phyloP scores from a whole-genome alignment of 2,329 filamentous ascomycete species.

The Cucurbitaria berberidis region DNA sequence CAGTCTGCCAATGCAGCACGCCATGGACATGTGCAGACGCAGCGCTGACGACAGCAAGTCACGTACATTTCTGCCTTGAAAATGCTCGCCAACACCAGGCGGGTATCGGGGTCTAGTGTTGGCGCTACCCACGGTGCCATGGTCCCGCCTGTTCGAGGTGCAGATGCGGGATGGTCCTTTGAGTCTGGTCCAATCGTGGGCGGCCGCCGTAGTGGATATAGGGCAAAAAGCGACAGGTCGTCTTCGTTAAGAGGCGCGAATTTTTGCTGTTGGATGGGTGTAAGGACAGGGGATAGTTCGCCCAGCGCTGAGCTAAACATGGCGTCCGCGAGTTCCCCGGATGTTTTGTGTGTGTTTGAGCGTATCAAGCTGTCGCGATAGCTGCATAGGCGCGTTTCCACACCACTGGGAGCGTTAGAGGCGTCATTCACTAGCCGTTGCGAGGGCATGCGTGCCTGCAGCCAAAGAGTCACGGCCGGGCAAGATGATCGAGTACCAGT shows the following conservation, averaged over 20 bases:
- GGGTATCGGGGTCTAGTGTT: slow-evolving; percentile 17
- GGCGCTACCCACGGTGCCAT: slow-evolving; percentile 16
- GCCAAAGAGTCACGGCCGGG: slow-evolving; percentile 39
- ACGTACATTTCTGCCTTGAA: slow-evolving; percentile 29
- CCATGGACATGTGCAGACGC: slow-evolving; percentile 19
- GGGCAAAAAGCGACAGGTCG: slow-evolving; percentile 23
- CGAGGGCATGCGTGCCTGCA: slow-evolving; percentile 24
- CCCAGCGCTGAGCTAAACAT: slow-evolving; percentile 10
- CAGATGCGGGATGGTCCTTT: slow-evolving; percentile 25
- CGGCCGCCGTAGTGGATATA: slow-evolving; percentile 13
- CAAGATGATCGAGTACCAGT: too few relatives aligned
- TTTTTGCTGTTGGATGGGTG: slow-evolving; percentile 1
- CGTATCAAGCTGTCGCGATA: slow-evolving; percentile 23
- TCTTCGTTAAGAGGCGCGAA: slow-evolving; percentile 9
- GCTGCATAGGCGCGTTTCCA: slow-evolving; percentile 23
- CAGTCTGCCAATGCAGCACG: slow-evolving; percentile 9
- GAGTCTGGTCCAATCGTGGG: slow-evolving; percentile 22
- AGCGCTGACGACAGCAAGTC: slow-evolving; percentile 30
- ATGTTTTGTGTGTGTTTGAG: background rate
- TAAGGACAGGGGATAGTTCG: slow-evolving; percentile 10
- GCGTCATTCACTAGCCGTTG: slow-evolving; percentile 18
- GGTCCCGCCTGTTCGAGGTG: slow-evolving; percentile 19
- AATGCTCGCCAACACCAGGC: slow-evolving; percentile 19
- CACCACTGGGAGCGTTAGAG: slow-evolving; percentile 27
- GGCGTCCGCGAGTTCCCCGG: slow-evolving; percentile 13